Percentiles rank a stretch among this genome's conserved stretches.
Evolutionary conservation across 2,329 filamentous ascomycete species (phyloP).

Genomic region (Fusarium oligoseptatum): DNA sequence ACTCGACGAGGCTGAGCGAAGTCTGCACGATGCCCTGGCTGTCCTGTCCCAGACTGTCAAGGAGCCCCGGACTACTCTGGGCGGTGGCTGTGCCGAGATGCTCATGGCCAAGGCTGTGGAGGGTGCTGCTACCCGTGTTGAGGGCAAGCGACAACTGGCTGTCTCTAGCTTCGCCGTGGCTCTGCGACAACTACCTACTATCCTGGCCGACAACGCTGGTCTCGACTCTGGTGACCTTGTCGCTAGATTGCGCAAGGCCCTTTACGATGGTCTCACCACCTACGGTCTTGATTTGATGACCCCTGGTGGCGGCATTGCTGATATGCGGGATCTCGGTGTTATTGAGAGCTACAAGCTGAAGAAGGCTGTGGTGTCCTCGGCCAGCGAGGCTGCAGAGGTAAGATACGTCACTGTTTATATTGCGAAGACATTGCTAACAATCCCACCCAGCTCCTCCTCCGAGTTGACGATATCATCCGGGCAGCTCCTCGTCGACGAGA

Average conservation of each 20-base stretch:
- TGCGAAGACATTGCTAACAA: slow-evolving; percentile 37
- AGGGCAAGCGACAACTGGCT: slow-evolving; percentile 96
- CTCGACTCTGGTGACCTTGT: slow-evolving; percentile 96
- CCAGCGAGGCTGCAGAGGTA: slow-evolving; percentile 96
- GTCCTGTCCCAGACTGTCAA: slow-evolving; percentile 97
- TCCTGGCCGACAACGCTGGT: slow-evolving; percentile 96
- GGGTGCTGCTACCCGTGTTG: slow-evolving; percentile 90
- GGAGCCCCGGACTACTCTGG: slow-evolving; percentile 93
- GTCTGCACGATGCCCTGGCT: slow-evolving; percentile 93
- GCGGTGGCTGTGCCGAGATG: slow-evolving; percentile 98
- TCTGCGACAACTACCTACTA: slow-evolving; percentile 93
- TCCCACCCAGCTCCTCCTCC: slow-evolving; percentile 78
- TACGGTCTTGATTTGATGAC: slow-evolving; percentile 91
- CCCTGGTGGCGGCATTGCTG: slow-evolving; percentile 90
- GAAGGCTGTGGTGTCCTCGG: slow-evolving; percentile 95
- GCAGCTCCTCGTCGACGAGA: slow-evolving; percentile 79
- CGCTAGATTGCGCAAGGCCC: slow-evolving; percentile 88
- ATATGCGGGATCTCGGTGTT: slow-evolving; percentile 96
- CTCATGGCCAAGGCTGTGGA: slow-evolving; percentile 99
- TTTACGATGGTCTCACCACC: slow-evolving; percentile 94
- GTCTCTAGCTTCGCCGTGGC: slow-evolving; percentile 91
- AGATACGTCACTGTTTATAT: slow-evolving; percentile 47
- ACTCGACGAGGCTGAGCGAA: slow-evolving; percentile 95
- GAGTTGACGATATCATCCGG: slow-evolving; percentile 98
- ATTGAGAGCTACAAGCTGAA: slow-evolving; percentile 99